Base-by-base conservation (phyloP, 495 filamentous ascomycete species). In the Pseudevernia furfuracea region DNA sequence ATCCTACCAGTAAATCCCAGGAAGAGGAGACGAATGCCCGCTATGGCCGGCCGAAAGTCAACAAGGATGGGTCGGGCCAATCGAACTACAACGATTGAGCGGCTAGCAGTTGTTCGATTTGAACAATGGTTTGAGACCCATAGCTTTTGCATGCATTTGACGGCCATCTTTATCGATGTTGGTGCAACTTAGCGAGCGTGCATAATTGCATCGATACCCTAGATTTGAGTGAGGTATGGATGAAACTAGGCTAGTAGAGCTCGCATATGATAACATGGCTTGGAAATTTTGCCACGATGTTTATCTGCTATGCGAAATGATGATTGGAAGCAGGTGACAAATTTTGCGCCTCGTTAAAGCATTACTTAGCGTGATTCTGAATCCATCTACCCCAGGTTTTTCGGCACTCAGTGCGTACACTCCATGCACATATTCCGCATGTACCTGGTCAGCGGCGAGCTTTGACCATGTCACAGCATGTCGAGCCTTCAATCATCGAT, bases 21-120 rank as follows among this genome's bases (percentile, higher is more conserved):
- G 85, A 87, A 69, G 84, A 86, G 43, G 83, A 85, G 38, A 53
- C 81, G 17, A 74, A 72, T 59, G 75, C 73, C 17, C 74, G 73
- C 58, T 79, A 80, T 72, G 79, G 80, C 15, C 72, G 85, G 44
- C 79, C 80, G 21, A 73, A 70, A 48, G 78, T 84, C 41, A 81
- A 84, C 67, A 87, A 87, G 71, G 80, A 87, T 68, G 85, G 85
- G 1, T 76, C 82, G 14, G 77, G 81, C 19, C 79, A 80, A 67
- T 80, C 80, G 9, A 87, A 87, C 71, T 87, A 86, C 68, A 87
- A 87, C 61, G 85, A 87, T 69, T 87, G 70, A 72, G 61, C 14
- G 5, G 36, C 14, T 44, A 11, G 10, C 19, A 53, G 21, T 34
- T 9, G 7, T 48, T 48, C n/a, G 17, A 41, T 25, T 19, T 15